Evolutionary conservation across 2,329 filamentous ascomycete genomes (phyloP).

Genomic region (Neonectria faginata): DNA sequence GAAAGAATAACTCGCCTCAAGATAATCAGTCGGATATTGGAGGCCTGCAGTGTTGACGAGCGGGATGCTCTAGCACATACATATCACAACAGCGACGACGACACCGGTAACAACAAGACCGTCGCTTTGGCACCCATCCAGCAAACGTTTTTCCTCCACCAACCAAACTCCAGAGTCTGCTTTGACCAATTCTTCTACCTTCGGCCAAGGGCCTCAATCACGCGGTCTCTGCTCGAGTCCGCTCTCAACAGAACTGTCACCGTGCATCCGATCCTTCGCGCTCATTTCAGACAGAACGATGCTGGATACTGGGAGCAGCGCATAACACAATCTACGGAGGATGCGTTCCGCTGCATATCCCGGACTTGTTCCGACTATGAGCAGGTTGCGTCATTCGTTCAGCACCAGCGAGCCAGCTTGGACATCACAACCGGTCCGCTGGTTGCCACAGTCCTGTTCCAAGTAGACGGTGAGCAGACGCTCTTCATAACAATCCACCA

Average conservation of each 20-base stretch:
- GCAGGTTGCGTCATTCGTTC: conserved; percentile 20
- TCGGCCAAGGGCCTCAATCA: conserved; percentile 6
- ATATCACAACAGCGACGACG: too few relatives aligned
- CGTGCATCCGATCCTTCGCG: conserved; percentile 23
- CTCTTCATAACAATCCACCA: conserved; percentile 25
- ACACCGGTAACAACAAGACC: not conserved
- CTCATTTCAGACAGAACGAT: conserved; percentile 4
- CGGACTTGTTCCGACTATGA: conserved; percentile 18
- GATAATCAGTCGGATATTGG: conserved; percentile 17
- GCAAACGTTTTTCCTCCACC: conserved; percentile 29
- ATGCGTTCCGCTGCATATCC: conserved; percentile 10
- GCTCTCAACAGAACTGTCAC: conserved; percentile 17
- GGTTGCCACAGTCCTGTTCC: conserved; percentile 15
- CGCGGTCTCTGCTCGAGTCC: not conserved
- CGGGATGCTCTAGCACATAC: too few relatives aligned
- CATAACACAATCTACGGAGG: conserved; percentile 7
- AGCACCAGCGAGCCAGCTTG: conserved; percentile 17
- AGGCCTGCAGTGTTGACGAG: conserved; percentile 2
- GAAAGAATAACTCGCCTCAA: conserved; percentile 14
- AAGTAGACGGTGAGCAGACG: conserved; percentile 17
- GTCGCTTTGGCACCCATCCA: conserved; percentile 20
- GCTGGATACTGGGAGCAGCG: conserved; percentile 17
- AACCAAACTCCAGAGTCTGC: conserved; percentile 17
- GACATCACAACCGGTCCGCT: conserved; percentile 14
- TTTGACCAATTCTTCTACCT: conserved; percentile 27